Base-by-base conservation (phyloP, 2,329 filamentous ascomycete species). In the Penicillium verrucosum region DNA sequence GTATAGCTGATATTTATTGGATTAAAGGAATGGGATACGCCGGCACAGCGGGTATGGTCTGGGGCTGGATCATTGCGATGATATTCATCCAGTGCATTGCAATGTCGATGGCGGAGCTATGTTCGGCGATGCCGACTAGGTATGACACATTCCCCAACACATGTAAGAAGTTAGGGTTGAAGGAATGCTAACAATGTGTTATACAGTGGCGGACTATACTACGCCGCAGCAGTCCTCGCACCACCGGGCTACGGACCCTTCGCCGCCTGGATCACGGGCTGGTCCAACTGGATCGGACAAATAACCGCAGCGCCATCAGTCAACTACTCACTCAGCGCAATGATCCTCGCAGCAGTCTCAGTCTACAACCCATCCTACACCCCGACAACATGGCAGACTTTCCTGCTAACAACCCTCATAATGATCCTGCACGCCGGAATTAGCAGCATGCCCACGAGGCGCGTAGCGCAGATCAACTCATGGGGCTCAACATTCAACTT, bases 1-100 rank as follows among this genome's bases (percentile, higher is more conserved):
- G 9, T 34, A 25, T 41, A 27, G 21, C 59, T 51, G 54, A 61
- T 21, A 30, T 21, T 25, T 32, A 41, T 37, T 25, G 27, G 18
- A 29, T 36, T 38, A 4, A 60, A 73, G 75, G 76, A 54, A 77
- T 78, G 78, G 81, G 81, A 37, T 83, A 83, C 68, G 80, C 80
- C 23, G 79, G 82, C 5, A 83, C 80, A 0, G 81, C 78, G 57
- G 85, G 85, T 25, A 89, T 89, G 85, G 86, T 85, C 2, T 90
- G 88, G 88, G 88, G 88, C 5, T 91, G 88, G 88, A 74, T 90
- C 29, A 78, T 90, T 44, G 86, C 86, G 47, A 88, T 89, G 82
- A 63, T 86, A 5, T 89, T 89, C 40, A 89, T 90, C 38, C 83
- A 89, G 68, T 85, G 83, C 70, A 83, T 90, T 54, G 87, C 88